phyloP scores from a whole-genome alignment of 2,329 filamentous ascomycete genomes.

The Atkinsonella texensis region DNA sequence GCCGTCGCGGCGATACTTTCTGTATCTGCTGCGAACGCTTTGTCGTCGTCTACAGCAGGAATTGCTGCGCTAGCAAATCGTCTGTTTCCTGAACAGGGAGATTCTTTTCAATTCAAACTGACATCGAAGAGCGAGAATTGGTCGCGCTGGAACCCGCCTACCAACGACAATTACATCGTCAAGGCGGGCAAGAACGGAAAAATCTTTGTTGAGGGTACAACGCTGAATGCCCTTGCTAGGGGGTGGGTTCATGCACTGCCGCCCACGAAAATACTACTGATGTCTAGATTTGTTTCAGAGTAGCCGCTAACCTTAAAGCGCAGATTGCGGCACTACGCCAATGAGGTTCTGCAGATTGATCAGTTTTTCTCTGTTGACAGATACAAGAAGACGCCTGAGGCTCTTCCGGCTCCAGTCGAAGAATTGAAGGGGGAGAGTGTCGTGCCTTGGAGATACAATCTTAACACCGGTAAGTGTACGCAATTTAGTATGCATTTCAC shows the following conservation, averaged over 20 bases:
- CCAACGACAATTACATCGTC: constrained; percentile 12
- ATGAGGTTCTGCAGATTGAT: constrained; percentile 9
- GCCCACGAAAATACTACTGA: background rate
- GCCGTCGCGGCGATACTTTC: background rate
- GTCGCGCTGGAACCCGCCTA: constrained; percentile 12
- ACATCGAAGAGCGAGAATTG: constrained; percentile 6
- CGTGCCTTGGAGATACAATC: constrained; percentile 27
- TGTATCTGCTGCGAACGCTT: background rate
- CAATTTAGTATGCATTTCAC: background rate
- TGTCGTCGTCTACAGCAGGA: constrained; percentile 5
- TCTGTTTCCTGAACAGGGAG: constrained; percentile 7
- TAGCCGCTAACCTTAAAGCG: background rate
- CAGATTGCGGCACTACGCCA: constrained; percentile 12
- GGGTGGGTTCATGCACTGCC: constrained; percentile 6
- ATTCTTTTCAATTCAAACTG: constrained; percentile 9
- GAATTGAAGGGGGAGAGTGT: constrained; percentile 9
- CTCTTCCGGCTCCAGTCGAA: constrained; percentile 4
- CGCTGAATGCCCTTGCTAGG: constrained; percentile 12
- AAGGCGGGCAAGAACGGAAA: constrained; percentile 5
- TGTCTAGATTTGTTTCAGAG: background rate
- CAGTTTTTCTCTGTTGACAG: constrained; percentile 10
- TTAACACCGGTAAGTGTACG: constrained; percentile 30
- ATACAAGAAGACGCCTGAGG: background rate
- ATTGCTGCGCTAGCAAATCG: constrained; percentile 10
- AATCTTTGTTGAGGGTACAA: constrained; percentile 11